Evolutionary conservation across 2,329 filamentous ascomycete species (phyloP).

Genomic region (Cladosporium sphaerospermum): DNA sequence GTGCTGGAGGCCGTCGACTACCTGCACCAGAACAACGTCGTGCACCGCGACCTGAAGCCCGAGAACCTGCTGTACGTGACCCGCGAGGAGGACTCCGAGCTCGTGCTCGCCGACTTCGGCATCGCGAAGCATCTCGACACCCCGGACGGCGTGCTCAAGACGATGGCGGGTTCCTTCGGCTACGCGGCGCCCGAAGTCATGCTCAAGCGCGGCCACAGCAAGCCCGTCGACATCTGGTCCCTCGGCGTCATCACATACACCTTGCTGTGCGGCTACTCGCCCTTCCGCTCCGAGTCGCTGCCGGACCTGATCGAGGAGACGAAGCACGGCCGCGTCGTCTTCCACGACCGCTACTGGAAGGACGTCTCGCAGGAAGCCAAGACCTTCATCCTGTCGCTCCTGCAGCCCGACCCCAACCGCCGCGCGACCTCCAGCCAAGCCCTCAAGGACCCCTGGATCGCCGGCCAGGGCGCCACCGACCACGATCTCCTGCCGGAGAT

Average conservation of each 20-base stretch:
- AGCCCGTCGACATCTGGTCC: constrained; percentile 99
- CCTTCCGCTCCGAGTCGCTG: constrained; percentile 91
- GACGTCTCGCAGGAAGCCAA: constrained; percentile 95
- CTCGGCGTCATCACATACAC: constrained; percentile 98
- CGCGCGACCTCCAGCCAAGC: constrained; percentile 59
- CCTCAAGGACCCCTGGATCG: constrained; percentile 60
- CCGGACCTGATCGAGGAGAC: constrained; percentile 93
- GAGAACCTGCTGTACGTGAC: constrained; percentile 96
- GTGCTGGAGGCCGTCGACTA: constrained; percentile 91
- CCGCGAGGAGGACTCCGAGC: constrained; percentile 65
- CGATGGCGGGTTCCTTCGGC: constrained; percentile 97
- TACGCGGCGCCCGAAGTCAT: constrained; percentile 98
- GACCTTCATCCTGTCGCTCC: constrained; percentile 77
- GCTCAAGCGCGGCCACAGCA: constrained; percentile 95
- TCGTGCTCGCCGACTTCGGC: constrained; percentile 94
- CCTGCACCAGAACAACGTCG: constrained; percentile 87
- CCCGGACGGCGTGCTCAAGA: constrained; percentile 86
- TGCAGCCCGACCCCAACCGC: constrained; percentile 70
- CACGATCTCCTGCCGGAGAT: constrained; percentile 98
- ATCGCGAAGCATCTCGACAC: constrained; percentile 97
- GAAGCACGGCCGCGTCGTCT: constrained; percentile 73
- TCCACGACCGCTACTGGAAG: constrained; percentile 98
- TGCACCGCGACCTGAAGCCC: constrained; percentile 95
- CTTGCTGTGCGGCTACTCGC: constrained; percentile 93
- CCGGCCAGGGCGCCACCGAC: constrained; percentile 82